Conservation (phyloP, 179 eudicot species). For the Actinidia polygama region DNA sequence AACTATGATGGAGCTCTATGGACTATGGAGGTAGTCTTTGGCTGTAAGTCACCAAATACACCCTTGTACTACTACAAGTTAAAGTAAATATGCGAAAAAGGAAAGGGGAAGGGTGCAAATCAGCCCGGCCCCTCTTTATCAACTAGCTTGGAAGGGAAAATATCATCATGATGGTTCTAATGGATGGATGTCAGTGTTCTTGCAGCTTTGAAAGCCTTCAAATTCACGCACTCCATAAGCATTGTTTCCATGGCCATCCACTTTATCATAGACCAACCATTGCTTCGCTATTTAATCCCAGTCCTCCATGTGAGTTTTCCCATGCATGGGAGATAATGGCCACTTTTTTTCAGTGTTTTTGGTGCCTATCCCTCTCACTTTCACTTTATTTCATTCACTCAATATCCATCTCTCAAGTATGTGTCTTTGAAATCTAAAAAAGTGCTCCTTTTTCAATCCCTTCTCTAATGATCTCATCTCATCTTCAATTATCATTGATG, state of each 20-base stretch:
- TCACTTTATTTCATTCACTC: conserved; percentile 35
- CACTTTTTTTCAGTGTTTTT: conserved; percentile 26
- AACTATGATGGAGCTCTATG: conserved; percentile 22
- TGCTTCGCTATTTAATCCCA: conserved; percentile 32
- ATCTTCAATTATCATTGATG: background rate
- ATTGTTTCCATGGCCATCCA: background rate
- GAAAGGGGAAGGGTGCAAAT: conserved; percentile 8
- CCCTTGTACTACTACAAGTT: background rate
- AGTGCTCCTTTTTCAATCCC: conserved; percentile 21
- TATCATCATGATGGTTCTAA: conserved; percentile 26
- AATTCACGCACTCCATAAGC: conserved; percentile 20
- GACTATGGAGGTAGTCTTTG: background rate
- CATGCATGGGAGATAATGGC: conserved; percentile 34
- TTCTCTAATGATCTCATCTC: background rate
- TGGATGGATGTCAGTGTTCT: conserved; percentile 19
- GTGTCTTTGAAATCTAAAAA: conserved; percentile 6
- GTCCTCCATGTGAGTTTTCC: conserved; percentile 11
- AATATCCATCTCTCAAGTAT: conserved; percentile 36
- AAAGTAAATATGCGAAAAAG: background rate
- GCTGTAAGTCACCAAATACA: no score
- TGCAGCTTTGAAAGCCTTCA: conserved; percentile 30
- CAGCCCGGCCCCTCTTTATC: conserved; percentile 2
- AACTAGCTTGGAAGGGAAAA: conserved; percentile 24
- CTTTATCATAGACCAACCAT: background rate
- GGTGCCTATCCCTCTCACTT: conserved; percentile 40